Base-by-base conservation (phyloP, 345 rosid species). In the Syzygium grande region DNA sequence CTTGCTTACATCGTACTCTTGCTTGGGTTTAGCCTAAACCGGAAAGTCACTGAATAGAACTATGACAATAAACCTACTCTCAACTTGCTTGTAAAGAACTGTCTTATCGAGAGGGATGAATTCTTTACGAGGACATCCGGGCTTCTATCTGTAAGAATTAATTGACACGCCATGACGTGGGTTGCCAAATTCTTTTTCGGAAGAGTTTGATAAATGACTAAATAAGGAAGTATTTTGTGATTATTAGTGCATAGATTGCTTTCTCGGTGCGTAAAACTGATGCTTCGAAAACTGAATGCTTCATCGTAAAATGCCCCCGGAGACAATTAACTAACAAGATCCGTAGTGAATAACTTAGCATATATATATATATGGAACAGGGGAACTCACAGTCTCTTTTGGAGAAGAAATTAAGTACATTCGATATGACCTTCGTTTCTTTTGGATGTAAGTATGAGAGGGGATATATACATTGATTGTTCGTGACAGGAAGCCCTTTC, bases 191-290 rank as follows among this genome's bases (percentile, higher is more conserved):
- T 3, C 58, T 19, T 19, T 19, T 17, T 54, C 2, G 0, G 10
- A 9, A 19, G 58, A 0, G 4, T 55, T 3, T 55, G 58, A 21
- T 7, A 6, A 2, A 55, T 19, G 8, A 19, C 58, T 55, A 55
- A 21, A 55, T 19, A 19, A 21, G 11, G 58, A 7, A 55, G 8
- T 7, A 7, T 21, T 8, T 21, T 8, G 23, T 3, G 9, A 19
- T 55, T 55, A 7, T 55, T 25, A 7, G 8, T 21, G 25, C 23
- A 3, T 9, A 4, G 25, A 21, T 9, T 7, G 23, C 22, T 7
- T 9, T 7, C 4, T 23, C 3, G 25, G 3, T 7, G 4, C 8
- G 21, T 1, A 1, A 1, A 8, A 3, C 29, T 5, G 3, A 5
- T 65, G 30, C 6, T 68, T 34, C 21, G 3, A 17, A 68, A 34